These are phyloP conservation scores for Hypholoma fasciculare DNA, from an alignment of 768 basidiomycete species.

Conservation along the genomic window DNA sequence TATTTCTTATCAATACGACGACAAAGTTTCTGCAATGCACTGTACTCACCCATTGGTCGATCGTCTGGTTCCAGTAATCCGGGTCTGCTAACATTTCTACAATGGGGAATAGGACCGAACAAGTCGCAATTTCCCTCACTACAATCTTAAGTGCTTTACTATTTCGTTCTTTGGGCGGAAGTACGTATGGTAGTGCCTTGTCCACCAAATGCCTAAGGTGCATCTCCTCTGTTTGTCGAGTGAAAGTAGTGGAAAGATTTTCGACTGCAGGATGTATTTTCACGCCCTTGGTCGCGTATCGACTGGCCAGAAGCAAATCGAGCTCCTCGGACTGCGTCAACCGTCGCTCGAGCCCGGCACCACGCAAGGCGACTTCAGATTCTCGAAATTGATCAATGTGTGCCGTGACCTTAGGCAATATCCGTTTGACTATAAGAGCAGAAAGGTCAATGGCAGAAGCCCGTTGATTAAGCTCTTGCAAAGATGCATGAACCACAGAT, in stretches of 20 bases:
- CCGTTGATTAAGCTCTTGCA: slow-evolving; percentile 59
- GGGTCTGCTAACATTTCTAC: slow-evolving; percentile 94
- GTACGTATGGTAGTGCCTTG: slow-evolving; percentile 64
- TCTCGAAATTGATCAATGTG: slow-evolving; percentile 91
- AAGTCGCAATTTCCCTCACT: slow-evolving; percentile 80
- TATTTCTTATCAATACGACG: neutral
- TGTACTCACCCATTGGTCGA: slow-evolving; percentile 84
- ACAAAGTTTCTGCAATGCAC: neutral
- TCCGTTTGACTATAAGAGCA: slow-evolving; percentile 74
- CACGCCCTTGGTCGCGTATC: slow-evolving; percentile 69
- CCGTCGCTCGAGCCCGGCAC: slow-evolving; percentile 77
- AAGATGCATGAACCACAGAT: slow-evolving; percentile 62
- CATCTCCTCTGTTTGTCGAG: slow-evolving; percentile 85
- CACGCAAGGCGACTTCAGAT: slow-evolving; percentile 84
- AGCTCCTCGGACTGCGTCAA: slow-evolving; percentile 90
- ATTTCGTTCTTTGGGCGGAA: slow-evolving; percentile 73
- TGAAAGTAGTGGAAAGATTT: slow-evolving; percentile 86
- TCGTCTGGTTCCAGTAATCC: slow-evolving; percentile 94
- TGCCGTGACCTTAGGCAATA: slow-evolving; percentile 85
- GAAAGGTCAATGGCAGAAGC: slow-evolving; percentile 67
- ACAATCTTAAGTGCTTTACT: slow-evolving; percentile 74
- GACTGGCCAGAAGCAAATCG: slow-evolving; percentile 81
- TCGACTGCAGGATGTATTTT: slow-evolving; percentile 85
- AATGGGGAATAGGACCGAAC: slow-evolving; percentile 80
- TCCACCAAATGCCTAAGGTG: slow-evolving; percentile 77